Conservation (phyloP, 1,284 basidiomycete species). For the Mycosarcoma maydis region DNA sequence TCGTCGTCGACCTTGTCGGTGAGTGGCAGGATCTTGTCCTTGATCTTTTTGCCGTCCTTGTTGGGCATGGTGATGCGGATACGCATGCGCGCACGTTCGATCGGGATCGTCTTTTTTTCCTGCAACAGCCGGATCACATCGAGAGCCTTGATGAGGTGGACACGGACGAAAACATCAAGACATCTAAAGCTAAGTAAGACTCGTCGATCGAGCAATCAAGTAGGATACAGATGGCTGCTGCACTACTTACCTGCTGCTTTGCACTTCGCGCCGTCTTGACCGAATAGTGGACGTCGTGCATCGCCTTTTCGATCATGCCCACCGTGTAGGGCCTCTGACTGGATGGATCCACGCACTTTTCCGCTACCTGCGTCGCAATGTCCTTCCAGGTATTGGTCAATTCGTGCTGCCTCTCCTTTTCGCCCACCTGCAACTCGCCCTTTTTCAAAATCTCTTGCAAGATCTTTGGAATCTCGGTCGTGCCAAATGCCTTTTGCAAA, state of each 20-base stretch:
- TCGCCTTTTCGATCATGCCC: slow-evolving; percentile 96
- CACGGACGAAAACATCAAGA: too few species aligned
- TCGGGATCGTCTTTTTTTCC: slow-evolving; percentile 80
- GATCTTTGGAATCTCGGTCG: slow-evolving; percentile 77
- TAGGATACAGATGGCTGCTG: neutral
- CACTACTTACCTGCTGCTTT: slow-evolving; percentile 71
- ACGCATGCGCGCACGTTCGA: slow-evolving; percentile 91
- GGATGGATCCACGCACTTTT: slow-evolving; percentile 91
- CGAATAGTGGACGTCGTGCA: slow-evolving; percentile 92
- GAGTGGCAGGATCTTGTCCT: slow-evolving; percentile 77
- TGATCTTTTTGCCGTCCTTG: slow-evolving; percentile 78
- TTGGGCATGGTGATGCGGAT: slow-evolving; percentile 82
- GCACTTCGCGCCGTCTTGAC: slow-evolving; percentile 88
- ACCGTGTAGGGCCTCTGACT: slow-evolving; percentile 91
- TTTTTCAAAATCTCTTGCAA: slow-evolving; percentile 93
- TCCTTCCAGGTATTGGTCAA: slow-evolving; percentile 84
- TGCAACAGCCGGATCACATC: slow-evolving; percentile 85
- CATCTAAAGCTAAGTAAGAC: too few species aligned
- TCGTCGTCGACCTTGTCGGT: slow-evolving; percentile 87
- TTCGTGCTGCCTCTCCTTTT: slow-evolving; percentile 94
- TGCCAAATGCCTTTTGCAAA: slow-evolving; percentile 89
- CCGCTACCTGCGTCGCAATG: slow-evolving; percentile 90
- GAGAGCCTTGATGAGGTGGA: slow-evolving; percentile 79
- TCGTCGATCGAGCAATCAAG: neutral
- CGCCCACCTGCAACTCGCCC: slow-evolving; percentile 95